Percentiles rank a stretch among this genome's conserved stretches.
Conservation (phyloP, 73 alveolate species). For the Paramecium octaurelia region DNA sequence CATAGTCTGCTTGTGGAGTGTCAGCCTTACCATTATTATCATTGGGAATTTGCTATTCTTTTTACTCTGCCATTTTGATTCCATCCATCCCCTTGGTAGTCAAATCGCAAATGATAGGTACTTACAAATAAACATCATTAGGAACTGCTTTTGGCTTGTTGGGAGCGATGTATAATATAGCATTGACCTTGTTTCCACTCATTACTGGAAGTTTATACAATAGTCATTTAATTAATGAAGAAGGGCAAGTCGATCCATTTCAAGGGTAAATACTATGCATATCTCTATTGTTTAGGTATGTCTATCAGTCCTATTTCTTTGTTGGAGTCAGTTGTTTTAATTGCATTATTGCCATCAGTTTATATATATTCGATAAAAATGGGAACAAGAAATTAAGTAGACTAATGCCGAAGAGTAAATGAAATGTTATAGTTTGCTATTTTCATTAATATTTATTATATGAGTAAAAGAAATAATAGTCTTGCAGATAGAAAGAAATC, state of each 20-base stretch:
- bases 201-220: conserved; percentile 18
- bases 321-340: conserved; percentile 14
- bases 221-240: not conserved
- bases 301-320: not conserved
- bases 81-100: conserved; percentile 29
- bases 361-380: conserved; percentile 33
- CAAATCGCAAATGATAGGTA: not conserved
- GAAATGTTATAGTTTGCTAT: not conserved
- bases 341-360: not conserved
- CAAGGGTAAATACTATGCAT: not conserved
- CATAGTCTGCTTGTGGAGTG: conserved; percentile 11
- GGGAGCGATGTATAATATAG: conserved; percentile 22
- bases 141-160: conserved; percentile 31
- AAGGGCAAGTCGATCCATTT: conserved; percentile 8
- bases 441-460: not conserved
- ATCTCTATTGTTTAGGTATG: not conserved
- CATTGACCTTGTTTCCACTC: conserved; percentile 2
- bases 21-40: not conserved
- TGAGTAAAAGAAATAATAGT: not conserved
- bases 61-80: not conserved
- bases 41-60: not conserved
- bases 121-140: not conserved
- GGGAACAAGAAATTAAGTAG: conserved; percentile 23
- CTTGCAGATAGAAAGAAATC: not conserved
- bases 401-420: not conserved